Evolutionary conservation across 257 asterid genomes (phyloP).

Genomic region (Coffea canephora): DNA sequence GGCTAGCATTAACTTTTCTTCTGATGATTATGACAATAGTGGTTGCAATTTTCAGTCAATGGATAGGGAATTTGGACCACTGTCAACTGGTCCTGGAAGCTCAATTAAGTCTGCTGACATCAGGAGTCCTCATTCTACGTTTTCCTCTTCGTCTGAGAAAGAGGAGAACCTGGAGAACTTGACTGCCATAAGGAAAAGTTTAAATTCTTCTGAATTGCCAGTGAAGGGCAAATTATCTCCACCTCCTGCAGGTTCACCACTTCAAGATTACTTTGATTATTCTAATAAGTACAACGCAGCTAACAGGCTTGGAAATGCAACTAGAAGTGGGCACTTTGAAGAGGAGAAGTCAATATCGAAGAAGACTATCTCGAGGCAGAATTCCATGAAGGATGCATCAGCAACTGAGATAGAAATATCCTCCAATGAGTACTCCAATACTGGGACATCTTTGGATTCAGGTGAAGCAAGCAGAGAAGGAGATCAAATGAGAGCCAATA

Average conservation of each 20-base stretch:
- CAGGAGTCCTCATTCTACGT: conserved; percentile 39
- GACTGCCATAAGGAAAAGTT: conserved; percentile 22
- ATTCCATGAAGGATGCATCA: conserved; percentile 39
- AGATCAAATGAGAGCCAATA: conserved; percentile 37
- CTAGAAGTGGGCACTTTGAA: conserved; percentile 48
- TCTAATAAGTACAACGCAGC: conserved; percentile 46
- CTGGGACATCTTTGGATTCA: conserved; percentile 75
- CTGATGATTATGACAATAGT: conserved; percentile 61
- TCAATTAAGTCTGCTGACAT: conserved; percentile 31
- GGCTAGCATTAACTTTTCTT: conserved; percentile 43
- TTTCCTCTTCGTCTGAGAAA: conserved; percentile 43
- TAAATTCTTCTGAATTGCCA: conserved; percentile 30
- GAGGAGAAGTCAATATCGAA: conserved; percentile 30
- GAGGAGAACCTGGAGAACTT: conserved; percentile 35
- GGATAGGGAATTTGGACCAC: conserved; percentile 46
- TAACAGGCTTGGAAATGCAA: conserved; percentile 40
- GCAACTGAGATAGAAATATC: conserved; percentile 82
- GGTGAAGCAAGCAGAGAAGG: conserved; percentile 53
- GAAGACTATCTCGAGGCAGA: conserved; percentile 33
- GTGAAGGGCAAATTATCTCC: conserved; percentile 36
- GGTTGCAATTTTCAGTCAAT: conserved; percentile 56
- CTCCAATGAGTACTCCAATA: conserved; percentile 65
- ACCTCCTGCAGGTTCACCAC: conserved; percentile 58
- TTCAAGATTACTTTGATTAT: conserved; percentile 63
- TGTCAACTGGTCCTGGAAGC: conserved; percentile 29